A percentile compares a stretch with the other conserved stretches of the same genome.
These are phyloP conservation scores for Nicotiana tabacum DNA, from an alignment of 257 asterid genomes.

Conservation along the genomic window DNA sequence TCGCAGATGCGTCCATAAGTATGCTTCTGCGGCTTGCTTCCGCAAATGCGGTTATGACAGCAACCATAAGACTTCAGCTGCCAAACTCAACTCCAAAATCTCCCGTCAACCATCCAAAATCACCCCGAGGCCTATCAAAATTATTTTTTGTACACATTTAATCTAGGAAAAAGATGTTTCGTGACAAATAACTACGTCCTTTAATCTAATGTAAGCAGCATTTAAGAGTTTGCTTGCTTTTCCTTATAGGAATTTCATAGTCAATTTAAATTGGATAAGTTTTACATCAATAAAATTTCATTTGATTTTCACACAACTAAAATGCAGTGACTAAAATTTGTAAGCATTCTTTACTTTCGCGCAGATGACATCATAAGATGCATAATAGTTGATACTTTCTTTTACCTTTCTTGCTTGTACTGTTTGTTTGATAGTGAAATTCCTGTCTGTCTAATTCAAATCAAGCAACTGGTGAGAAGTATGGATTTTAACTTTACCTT, in stretches of 20 bases:
- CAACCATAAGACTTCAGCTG: no score
- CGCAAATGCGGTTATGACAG: no score
- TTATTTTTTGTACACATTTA: no score
- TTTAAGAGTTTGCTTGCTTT: slow-evolving; percentile 2
- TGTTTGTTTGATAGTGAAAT: neutral
- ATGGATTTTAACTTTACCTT: no score
- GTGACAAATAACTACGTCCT: neutral
- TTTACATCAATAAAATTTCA: neutral
- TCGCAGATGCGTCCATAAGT: no score
- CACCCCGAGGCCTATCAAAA: no score
- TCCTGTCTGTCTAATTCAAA: slow-evolving; percentile 6
- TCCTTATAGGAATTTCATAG: neutral
- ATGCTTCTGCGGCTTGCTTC: no score
- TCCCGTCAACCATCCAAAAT: no score
- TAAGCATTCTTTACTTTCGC: neutral
- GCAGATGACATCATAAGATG: neutral
- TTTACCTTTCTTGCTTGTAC: neutral
- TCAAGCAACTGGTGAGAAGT: neutral
- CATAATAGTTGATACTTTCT: neutral
- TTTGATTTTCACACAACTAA: neutral
- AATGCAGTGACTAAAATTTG: neutral
- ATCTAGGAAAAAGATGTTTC: no score
- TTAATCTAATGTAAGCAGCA: slow-evolving; percentile 7
- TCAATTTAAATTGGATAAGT: neutral
- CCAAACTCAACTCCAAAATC: no score